phyloP scores from a whole-genome alignment of 1,284 basidiomycete genomes.

The Pisolithus thermaeus region DNA sequence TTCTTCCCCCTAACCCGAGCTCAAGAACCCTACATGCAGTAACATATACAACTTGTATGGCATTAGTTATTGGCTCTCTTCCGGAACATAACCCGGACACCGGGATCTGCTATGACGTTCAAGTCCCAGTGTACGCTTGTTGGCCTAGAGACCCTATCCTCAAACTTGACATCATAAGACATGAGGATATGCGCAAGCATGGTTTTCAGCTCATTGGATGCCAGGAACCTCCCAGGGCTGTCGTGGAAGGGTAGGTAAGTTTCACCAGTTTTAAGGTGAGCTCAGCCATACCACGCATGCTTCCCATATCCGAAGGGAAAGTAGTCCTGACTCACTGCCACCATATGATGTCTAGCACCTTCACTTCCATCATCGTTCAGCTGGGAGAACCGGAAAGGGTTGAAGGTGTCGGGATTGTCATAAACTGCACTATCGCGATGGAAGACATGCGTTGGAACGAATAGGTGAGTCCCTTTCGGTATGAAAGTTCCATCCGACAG shows the following conservation, averaged over 20 bases:
- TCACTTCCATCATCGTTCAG: too few species aligned
- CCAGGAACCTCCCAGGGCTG: slow-evolving; percentile 12
- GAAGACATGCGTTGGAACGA: too few species aligned
- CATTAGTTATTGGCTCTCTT: neutral
- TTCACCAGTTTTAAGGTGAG: neutral
- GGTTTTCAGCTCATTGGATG: neutral
- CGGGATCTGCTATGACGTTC: neutral
- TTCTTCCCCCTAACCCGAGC: too few species aligned
- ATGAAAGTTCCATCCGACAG: slow-evolving; percentile 33
- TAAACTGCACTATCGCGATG: too few species aligned
- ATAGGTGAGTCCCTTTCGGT: too few species aligned
- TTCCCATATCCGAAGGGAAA: slow-evolving; percentile 16
- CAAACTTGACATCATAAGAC: slow-evolving; percentile 31
- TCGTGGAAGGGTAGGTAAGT: neutral
- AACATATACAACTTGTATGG: neutral
- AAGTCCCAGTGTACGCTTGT: slow-evolving; percentile 11
- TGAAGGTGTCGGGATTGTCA: too few species aligned
- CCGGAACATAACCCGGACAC: neutral
- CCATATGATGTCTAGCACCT: slow-evolving; percentile 13
- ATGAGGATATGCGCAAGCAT: too few species aligned
- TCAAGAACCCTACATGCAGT: too few species aligned
- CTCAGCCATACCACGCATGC: slow-evolving; percentile 12
- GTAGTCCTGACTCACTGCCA: slow-evolving; percentile 13
- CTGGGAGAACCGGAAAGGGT: too few species aligned
- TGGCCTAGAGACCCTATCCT: slow-evolving; percentile 37